Evolutionary conservation across 495 filamentous ascomycete species (phyloP), one percentile per base, ranked within the genome.

Genomic region (Astrothelium subdiscretum): DNA sequence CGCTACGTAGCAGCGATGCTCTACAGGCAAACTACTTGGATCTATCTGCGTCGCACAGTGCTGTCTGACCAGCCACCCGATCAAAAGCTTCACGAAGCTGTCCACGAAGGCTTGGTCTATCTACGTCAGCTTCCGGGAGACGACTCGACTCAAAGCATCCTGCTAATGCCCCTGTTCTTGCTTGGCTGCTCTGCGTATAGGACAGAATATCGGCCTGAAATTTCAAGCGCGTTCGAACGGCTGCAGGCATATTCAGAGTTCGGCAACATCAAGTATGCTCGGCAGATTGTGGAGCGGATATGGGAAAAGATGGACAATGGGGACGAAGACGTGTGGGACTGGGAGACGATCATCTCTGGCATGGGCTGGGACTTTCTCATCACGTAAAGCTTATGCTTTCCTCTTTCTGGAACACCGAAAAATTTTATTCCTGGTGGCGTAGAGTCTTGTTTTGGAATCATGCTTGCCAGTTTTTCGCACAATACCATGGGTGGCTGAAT

Each of bases 11-110:
- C 90, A 31, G 87, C 85, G 0, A 83, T 91, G 62, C 81, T 96
- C 4, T 96, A 96, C 72, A 84, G 90, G 51, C 91, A 95, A 71
- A 90, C 88, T 67, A 89, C 91, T 63, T 95, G 90, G 90, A 84
- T 95, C 4, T 96, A 96, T 69, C 79, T 96, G 0, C 88, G 87
- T 70, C 84, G 91, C 31, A 95, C 91, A 1, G 88, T 94, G 66
- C 85, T 87, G 62, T 87, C 88, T 1, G 91, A 88, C 2, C 78
- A 80, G 24, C 80, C 83, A 15, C 78, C 82, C 0, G 59, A 58
- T 38, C 64, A 64, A 59, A 85, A 87, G 67, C 85, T 95, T 62
- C 80, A 81, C 13, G 71, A 81, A 42, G 90, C 90, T 1, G 89
- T 96, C 31, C 84, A 96, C 58, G 84, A 90, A 60, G 90, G 88